phyloP scores from a whole-genome alignment of 768 basidiomycete genomes.

The Mrakia frigida region DNA sequence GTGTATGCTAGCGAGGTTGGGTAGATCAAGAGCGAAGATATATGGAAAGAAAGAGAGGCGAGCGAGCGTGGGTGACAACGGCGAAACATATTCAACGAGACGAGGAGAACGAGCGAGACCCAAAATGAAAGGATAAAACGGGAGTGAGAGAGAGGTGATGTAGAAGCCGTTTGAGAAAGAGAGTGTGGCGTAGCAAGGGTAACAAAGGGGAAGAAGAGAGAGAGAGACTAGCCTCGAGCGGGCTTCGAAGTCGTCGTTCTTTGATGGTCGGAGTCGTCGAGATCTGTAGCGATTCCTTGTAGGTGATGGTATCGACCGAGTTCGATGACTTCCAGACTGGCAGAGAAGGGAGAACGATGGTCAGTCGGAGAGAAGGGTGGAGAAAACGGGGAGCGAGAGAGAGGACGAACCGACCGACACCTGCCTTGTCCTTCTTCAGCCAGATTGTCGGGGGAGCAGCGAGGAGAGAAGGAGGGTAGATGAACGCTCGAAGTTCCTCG shows the following conservation, averaged over 20 bases:
- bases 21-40: too few species aligned
- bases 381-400: background rate
- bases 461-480: slow-evolving; percentile 16
- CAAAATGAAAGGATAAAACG: background rate
- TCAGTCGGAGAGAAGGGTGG: background rate
- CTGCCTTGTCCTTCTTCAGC: background rate
- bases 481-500: slow-evolving; percentile 1
- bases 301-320: slow-evolving; percentile 1
- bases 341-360: background rate
- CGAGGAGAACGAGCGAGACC: background rate
- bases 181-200: background rate
- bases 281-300: slow-evolving; percentile 1
- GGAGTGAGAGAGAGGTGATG: background rate
- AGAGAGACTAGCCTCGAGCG: background rate
- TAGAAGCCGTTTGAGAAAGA: background rate
- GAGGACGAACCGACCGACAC: slow-evolving; percentile 1
- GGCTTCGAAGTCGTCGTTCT: background rate
- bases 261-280: background rate
- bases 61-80: too few species aligned
- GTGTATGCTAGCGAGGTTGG: too few species aligned
- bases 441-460: background rate
- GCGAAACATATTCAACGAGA: too few species aligned
- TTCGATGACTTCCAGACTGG: background rate
- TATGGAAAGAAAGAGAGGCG: too few species aligned
- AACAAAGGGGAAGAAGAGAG: background rate